A percentile compares a stretch with the other conserved stretches of the same genome.
phyloP scores from a whole-genome alignment of 768 basidiomycete species.

The Solioccasus polychromus region DNA sequence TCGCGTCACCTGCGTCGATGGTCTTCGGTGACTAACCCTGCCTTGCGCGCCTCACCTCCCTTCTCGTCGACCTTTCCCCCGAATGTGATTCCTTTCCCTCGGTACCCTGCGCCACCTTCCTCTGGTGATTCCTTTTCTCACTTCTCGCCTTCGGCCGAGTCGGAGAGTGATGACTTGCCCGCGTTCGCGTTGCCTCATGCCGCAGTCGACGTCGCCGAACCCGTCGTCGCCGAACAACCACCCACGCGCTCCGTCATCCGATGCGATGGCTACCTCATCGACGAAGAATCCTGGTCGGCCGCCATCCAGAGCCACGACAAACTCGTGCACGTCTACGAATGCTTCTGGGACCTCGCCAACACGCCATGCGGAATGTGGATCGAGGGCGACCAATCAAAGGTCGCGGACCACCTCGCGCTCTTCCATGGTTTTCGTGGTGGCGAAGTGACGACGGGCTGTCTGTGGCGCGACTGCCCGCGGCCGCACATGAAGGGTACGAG shows the following conservation, averaged over 20 bases:
- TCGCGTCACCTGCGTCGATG: slow-evolving; percentile 31
- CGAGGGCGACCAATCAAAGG: slow-evolving; percentile 32
- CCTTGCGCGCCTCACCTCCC: slow-evolving; percentile 21
- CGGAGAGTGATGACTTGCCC: slow-evolving; percentile 20
- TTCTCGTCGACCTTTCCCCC: slow-evolving; percentile 13
- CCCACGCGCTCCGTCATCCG: slow-evolving; percentile 17
- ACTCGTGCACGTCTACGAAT: slow-evolving; percentile 29
- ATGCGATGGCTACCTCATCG: slow-evolving; percentile 27
- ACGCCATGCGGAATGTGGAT: slow-evolving; percentile 33
- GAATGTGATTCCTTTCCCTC: slow-evolving; percentile 15
- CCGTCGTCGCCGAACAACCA: slow-evolving; percentile 1
- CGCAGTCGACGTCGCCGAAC: slow-evolving; percentile 18
- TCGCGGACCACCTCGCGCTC: slow-evolving; percentile 31
- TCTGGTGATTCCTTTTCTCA: slow-evolving; percentile 7
- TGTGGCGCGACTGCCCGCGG: slow-evolving; percentile 29
- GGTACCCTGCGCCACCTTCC: slow-evolving; percentile 6
- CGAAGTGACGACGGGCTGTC: slow-evolving; percentile 29
- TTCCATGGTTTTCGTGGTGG: slow-evolving; percentile 31
- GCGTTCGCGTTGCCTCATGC: slow-evolving; percentile 14
- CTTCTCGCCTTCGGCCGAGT: slow-evolving; percentile 22
- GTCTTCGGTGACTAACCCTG: slow-evolving; percentile 30
- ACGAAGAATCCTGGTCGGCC: slow-evolving; percentile 27
- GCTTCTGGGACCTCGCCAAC: slow-evolving; percentile 26
- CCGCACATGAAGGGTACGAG: slow-evolving; percentile 33
- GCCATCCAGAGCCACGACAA: slow-evolving; percentile 23